Conservation (phyloP, 257 asterid species). For the Vinca minor region DNA sequence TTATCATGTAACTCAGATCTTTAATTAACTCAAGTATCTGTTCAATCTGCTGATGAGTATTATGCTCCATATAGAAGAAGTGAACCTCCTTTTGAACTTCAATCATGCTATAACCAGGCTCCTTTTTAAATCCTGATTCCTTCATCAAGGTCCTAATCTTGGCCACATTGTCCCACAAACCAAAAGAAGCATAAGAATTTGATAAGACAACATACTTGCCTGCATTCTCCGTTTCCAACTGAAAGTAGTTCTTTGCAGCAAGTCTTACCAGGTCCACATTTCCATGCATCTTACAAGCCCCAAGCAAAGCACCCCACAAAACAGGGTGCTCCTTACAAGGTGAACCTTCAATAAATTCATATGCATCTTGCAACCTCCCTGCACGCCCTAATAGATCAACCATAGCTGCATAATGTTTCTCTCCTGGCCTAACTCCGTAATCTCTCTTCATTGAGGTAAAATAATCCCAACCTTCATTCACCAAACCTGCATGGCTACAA, state of each 20-base stretch:
- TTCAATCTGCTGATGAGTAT: slow-evolving; percentile 56
- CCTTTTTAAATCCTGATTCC: slow-evolving; percentile 70
- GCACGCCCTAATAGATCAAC: slow-evolving; percentile 87
- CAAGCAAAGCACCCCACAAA: slow-evolving; percentile 85
- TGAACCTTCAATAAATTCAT: slow-evolving; percentile 45
- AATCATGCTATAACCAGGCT: slow-evolving; percentile 91
- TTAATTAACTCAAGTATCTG: slow-evolving; percentile 42
- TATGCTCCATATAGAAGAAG: slow-evolving; percentile 82
- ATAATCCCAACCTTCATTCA: slow-evolving; percentile 57
- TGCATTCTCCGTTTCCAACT: slow-evolving; percentile 72
- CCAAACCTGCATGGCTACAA: slow-evolving; percentile 86
- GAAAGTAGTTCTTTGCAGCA: slow-evolving; percentile 73
- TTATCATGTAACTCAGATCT: slow-evolving; percentile 42
- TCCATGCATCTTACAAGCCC: slow-evolving; percentile 78
- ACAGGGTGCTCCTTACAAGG: slow-evolving; percentile 68
- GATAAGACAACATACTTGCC: slow-evolving; percentile 82
- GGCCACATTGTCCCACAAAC: slow-evolving; percentile 85
- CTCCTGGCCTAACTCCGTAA: slow-evolving; percentile 63
- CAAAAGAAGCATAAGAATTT: slow-evolving; percentile 78
- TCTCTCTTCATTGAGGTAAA: slow-evolving; percentile 68
- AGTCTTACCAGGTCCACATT: slow-evolving; percentile 58
- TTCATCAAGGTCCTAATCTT: slow-evolving; percentile 74
- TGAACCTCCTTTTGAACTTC: slow-evolving; percentile 66
- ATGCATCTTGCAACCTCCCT: slow-evolving; percentile 81
- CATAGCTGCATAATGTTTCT: slow-evolving; percentile 72